Percentiles rank a stretch among this genome's conserved stretches.
Evolutionary conservation across 1,139 yeast species (phyloP).

Genomic region (Suhomyces coccinellae): DNA sequence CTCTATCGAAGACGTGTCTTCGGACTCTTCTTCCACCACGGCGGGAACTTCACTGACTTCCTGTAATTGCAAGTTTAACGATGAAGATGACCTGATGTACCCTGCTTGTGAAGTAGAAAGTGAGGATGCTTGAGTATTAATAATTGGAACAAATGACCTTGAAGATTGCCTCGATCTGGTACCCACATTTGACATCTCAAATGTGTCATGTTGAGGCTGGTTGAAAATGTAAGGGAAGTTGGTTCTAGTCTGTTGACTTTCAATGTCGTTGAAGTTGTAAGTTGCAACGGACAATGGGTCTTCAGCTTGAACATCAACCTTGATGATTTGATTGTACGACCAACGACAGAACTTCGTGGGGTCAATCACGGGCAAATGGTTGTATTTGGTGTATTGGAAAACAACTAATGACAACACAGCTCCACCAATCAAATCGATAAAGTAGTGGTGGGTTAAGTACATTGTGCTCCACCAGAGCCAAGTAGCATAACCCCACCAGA

Average conservation of each 20-base stretch:
- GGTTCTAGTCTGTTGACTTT: constrained; percentile 4
- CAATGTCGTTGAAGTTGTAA: constrained; percentile 11
- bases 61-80: constrained; percentile 18
- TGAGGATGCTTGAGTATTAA: constrained; percentile 2
- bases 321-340: constrained; percentile 57
- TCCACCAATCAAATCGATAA: constrained; percentile 89
- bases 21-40: constrained; percentile 27
- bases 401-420: constrained; percentile 72
- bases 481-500: constrained; percentile 73
- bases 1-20: constrained; percentile 30
- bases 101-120: constrained; percentile 10
- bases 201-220: constrained; percentile 15
- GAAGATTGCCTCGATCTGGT: constrained; percentile 38
- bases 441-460: constrained; percentile 95
- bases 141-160: constrained; percentile 21
- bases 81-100: constrained; percentile 18
- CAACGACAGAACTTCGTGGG: constrained; percentile 73
- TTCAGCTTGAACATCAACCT: constrained; percentile 26
- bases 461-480: constrained; percentile 99
- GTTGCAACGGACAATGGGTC: constrained; percentile 34
- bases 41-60: constrained; percentile 7
- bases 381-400: constrained; percentile 71
- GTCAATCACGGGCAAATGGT: constrained; percentile 70
- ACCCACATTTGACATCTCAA: constrained; percentile 30
- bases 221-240: background rate